Evolutionary conservation across 768 basidiomycete species (phyloP).

Genomic region (Jaapia argillacea): DNA sequence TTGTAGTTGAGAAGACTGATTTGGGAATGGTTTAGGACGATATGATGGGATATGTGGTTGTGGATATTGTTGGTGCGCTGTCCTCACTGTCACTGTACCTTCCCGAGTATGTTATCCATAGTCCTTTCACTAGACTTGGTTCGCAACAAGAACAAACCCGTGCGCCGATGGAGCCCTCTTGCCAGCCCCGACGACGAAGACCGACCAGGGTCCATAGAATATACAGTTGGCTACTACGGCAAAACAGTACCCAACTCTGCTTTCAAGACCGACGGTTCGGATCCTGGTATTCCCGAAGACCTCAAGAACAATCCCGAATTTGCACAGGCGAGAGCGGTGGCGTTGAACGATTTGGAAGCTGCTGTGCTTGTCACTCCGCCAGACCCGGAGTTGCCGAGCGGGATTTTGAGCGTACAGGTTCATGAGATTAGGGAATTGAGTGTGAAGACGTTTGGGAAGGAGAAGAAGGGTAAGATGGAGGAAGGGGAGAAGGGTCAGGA

Average conservation of each 20-base stretch:
- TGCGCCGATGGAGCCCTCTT: conserved; percentile 15
- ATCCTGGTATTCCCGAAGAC: conserved; percentile 25
- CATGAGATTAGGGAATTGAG: conserved; percentile 60
- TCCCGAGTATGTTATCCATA: background rate
- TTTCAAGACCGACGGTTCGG: conserved; percentile 19
- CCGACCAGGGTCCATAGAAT: conserved; percentile 29
- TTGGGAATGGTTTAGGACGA: conserved; percentile 31
- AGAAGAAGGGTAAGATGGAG: conserved; percentile 23
- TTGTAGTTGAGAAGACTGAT: background rate
- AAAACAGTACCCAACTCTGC: conserved; percentile 26
- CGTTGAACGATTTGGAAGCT: conserved; percentile 35
- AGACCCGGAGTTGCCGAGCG: conserved; percentile 51
- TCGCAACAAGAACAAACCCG: conserved; percentile 15
- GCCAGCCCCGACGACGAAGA: conserved; percentile 17
- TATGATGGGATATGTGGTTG: conserved; percentile 36
- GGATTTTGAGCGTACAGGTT: conserved; percentile 53
- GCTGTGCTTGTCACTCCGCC: conserved; percentile 36
- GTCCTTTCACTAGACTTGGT: conserved; percentile 11
- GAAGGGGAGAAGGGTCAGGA: conserved; percentile 49
- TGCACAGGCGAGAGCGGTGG: conserved; percentile 36
- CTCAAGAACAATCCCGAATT: conserved; percentile 35
- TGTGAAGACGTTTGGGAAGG: conserved; percentile 32
- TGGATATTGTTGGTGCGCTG: conserved; percentile 18
- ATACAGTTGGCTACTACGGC: conserved; percentile 42
- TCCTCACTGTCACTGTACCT: background rate